phyloP scores from a whole-genome alignment of 2,329 filamentous ascomycete genomes.

The Ustulina deusta region DNA sequence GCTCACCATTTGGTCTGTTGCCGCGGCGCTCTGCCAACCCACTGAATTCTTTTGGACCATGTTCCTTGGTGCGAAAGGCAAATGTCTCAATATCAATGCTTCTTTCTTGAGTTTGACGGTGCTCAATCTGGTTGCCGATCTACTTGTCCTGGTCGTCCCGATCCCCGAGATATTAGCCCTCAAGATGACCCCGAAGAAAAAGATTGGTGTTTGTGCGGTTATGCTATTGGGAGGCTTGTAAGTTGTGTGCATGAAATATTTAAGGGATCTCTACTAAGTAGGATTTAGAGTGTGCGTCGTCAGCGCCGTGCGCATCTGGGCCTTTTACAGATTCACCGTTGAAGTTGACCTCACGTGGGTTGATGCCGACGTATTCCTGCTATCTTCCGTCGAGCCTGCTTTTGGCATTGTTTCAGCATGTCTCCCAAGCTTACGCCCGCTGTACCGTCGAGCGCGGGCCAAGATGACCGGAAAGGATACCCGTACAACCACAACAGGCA shows the following conservation, averaged over 20 bases:
- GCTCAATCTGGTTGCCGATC: slow-evolving; percentile 49
- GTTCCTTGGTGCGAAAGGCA: slow-evolving; percentile 41
- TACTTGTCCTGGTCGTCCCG: slow-evolving; percentile 49
- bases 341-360: slow-evolving; percentile 48
- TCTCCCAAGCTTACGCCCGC: slow-evolving; percentile 51
- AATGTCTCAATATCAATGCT: slow-evolving; percentile 46
- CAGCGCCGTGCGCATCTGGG: slow-evolving; percentile 48
- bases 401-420: slow-evolving; percentile 55
- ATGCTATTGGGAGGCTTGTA: slow-evolving; percentile 51
- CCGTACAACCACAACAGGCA: slow-evolving; percentile 23
- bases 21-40: slow-evolving; percentile 43
- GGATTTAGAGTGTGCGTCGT: slow-evolving; percentile 48
- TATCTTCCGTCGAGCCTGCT: slow-evolving; percentile 52
- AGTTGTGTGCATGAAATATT: slow-evolving; percentile 19
- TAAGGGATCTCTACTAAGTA: background rate
- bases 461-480: slow-evolving; percentile 36
- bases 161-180: slow-evolving; percentile 49
- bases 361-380: slow-evolving; percentile 49
- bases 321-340: slow-evolving; percentile 43
- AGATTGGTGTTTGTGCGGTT: slow-evolving; percentile 48
- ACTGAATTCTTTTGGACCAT: slow-evolving; percentile 45
- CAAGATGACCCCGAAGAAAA: slow-evolving; percentile 48
- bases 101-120: slow-evolving; percentile 48
- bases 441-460: slow-evolving; percentile 46
- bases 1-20: slow-evolving; percentile 44